A percentile compares a stretch with the other conserved stretches of the same genome.
Evolutionary conservation across 345 rosid genomes (phyloP).

Genomic region (Moricandia moricandioides): DNA sequence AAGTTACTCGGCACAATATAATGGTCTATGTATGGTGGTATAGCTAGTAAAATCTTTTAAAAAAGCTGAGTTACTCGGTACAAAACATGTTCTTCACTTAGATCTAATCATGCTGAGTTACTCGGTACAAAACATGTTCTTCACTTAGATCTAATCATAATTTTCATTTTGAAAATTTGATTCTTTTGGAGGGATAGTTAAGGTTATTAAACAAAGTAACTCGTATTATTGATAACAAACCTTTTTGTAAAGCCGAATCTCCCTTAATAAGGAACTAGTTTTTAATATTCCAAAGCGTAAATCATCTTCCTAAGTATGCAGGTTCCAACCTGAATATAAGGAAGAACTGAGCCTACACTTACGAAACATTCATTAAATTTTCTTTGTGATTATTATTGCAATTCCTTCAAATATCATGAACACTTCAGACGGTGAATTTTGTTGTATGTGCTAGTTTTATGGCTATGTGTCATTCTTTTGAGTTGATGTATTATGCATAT

Average conservation of each 20-base stretch:
- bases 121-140: neutral
- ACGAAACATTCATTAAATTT: neutral
- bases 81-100: neutral
- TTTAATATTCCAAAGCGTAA: neutral
- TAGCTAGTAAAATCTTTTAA: neutral
- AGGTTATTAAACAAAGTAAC: neutral
- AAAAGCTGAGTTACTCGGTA: neutral
- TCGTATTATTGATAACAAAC: neutral
- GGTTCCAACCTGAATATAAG: neutral
- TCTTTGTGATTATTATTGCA: neutral
- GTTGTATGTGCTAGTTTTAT: slow-evolving; percentile 9
- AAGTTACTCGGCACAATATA: neutral
- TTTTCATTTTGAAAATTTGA: neutral
- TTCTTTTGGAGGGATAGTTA: neutral
- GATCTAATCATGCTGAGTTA: neutral
- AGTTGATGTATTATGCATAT: neutral
- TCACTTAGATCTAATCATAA: neutral
- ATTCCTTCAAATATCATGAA: neutral
- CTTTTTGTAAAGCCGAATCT: neutral
- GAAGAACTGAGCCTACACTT: neutral
- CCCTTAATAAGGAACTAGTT: neutral
- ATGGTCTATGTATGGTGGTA: neutral
- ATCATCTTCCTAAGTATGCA: neutral
- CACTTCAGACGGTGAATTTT: neutral
- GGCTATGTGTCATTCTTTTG: neutral